Evolutionary conservation across 2,329 filamentous ascomycete genomes (phyloP).

Genomic region (Hypoxylon sp.): DNA sequence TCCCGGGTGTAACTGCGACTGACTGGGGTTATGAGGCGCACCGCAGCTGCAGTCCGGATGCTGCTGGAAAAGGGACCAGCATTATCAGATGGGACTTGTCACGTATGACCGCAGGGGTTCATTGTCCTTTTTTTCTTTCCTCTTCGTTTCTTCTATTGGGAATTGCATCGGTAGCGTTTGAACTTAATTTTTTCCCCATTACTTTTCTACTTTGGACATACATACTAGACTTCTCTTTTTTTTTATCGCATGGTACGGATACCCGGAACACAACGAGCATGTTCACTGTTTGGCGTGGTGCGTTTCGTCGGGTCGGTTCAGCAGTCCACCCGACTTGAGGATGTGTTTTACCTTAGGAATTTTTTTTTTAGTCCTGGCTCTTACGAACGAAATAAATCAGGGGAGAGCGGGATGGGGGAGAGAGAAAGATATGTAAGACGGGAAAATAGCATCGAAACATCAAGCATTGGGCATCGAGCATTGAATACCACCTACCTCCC

Average conservation of each 20-base stretch:
- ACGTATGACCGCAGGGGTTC: conserved; percentile 29
- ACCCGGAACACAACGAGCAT: conserved; percentile 35
- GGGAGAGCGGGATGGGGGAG: neutral
- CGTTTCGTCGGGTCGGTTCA: conserved; percentile 12
- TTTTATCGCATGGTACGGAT: conserved; percentile 39
- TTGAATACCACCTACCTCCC: neutral
- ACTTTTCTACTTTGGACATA: conserved; percentile 1
- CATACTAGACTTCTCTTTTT: neutral
- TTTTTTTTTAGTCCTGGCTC: neutral
- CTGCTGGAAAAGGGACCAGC: conserved; percentile 26
- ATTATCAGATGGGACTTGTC: conserved; percentile 41
- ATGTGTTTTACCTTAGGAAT: neutral
- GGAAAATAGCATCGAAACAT: neutral
- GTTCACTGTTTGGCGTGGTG: conserved; percentile 19
- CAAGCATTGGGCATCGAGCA: neutral
- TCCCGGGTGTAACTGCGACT: conserved; percentile 38
- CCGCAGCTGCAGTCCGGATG: conserved; percentile 33
- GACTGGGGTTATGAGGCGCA: conserved; percentile 32
- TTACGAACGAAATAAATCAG: neutral
- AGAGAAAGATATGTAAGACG: neutral
- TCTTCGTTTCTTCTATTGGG: conserved; percentile 16
- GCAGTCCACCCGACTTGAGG: neutral
- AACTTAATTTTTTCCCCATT: neutral
- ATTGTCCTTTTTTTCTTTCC: conserved; percentile 3
- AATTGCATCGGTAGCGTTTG: conserved; percentile 30